Base-by-base conservation (phyloP, 2,329 filamentous ascomycete genomes). In the Kalmusia sp. region DNA sequence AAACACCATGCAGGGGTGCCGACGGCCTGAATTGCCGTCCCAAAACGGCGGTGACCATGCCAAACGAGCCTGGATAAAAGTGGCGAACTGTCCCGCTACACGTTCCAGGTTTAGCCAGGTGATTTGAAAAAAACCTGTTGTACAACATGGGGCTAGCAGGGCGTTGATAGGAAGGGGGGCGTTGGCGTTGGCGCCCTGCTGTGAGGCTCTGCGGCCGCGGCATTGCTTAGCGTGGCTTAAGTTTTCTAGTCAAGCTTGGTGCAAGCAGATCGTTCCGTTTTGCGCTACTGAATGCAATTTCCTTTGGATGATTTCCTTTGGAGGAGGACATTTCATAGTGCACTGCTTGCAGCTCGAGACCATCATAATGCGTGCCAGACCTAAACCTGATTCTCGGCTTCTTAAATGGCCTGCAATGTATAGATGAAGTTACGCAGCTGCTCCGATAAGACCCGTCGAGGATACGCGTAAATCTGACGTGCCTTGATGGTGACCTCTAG, bases 181-280 rank as follows among this genome's bases (percentile, higher is more conserved):
- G 14, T 24, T n/a, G 30, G 30, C 8, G 17, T 15, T 22, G 21
- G 15, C n/a, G 25, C 15, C 21, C 34, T 9, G 11, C 9, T 14
- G 30, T 33, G 43, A 22, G 43, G 21, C 30, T 46, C 43, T 46
- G 28, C 43, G 30, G 30, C 43, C n/a, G 25, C 39, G 39, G 39
- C 25, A 21, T 12, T 43, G 39, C 25, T 43, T 43, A 43, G 39
- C 39, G 39, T 19, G 25, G n/a, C 39, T 43, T 43, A 43, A 14
- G 25, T 21, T 43, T 43, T 25, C 25, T 30, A 41, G 37, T 15
- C 37, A 25, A n/a, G n/a, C n/a, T n/a, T n/a, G n/a, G n/a, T n/a
- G n/a, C n/a, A n/a, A 15, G 8, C 12, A 40, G 35, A 40, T 40
- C 37, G 37, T 15, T n/a, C n/a, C 31, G 31, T 34, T 11, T 34